phyloP scores from a whole-genome alignment of 768 basidiomycete species.

The Coprinopsis sp. region DNA sequence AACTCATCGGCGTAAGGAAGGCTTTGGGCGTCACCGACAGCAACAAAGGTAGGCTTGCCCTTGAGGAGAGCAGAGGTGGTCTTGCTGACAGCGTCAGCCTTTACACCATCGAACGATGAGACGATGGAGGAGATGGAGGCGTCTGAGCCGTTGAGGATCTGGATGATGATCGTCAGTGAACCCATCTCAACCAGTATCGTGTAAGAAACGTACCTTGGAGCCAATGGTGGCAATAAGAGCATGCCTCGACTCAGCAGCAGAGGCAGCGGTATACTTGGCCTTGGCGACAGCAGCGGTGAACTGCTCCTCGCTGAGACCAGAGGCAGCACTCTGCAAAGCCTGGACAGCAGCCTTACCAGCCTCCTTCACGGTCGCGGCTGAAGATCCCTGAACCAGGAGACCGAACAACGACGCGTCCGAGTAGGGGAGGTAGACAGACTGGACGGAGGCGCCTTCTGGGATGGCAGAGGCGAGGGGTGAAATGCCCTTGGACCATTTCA shows the following conservation, averaged over 20 bases:
- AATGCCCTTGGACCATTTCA: constrained; percentile 83
- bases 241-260: constrained; percentile 60
- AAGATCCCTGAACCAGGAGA: constrained; percentile 68
- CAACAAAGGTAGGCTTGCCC: constrained; percentile 82
- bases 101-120: constrained; percentile 65
- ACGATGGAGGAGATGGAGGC: constrained; percentile 60
- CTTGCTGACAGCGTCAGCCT: constrained; percentile 40
- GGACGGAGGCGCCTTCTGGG: constrained; percentile 58
- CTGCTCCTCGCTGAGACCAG: constrained; percentile 59
- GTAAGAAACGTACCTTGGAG: constrained; percentile 46
- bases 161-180: constrained; percentile 1
- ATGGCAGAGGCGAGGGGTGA: constrained; percentile 62
- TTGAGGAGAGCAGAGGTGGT: constrained; percentile 62
- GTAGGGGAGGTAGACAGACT: constrained; percentile 80
- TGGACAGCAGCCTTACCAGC: constrained; percentile 67
- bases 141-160: constrained; percentile 58
- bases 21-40: constrained; percentile 69
- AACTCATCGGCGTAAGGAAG: constrained; percentile 85
- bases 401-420: constrained; percentile 90
- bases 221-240: constrained; percentile 61
- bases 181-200: constrained; percentile 1
- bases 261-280: constrained; percentile 82
- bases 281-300: constrained; percentile 80
- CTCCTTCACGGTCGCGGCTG: constrained; percentile 56
- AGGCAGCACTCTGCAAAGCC: constrained; percentile 60